Percentiles rank a stretch among this genome's conserved stretches.
These are phyloP conservation scores for Fusarium sp. DNA, from an alignment of 2,329 filamentous ascomycete genomes.

Conservation along the genomic window DNA sequence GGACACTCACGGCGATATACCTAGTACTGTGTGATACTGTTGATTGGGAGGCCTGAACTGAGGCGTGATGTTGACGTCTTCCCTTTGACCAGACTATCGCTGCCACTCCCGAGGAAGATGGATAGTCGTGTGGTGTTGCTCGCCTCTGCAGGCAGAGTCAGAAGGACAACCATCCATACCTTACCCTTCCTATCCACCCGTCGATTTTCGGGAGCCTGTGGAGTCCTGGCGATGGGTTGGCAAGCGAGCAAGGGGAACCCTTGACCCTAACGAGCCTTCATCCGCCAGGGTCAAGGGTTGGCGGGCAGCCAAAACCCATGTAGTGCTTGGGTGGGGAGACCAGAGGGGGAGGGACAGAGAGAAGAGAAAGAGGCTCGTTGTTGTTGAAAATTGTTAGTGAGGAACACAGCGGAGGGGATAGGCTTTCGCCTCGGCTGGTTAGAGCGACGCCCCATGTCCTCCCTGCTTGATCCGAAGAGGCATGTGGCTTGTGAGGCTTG, in stretches of 20 bases:
- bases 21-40: constrained; percentile 3
- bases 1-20: neutral
- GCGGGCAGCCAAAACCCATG: constrained; percentile 28
- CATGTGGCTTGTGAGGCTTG: constrained; percentile 38
- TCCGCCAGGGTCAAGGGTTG: constrained; percentile 33
- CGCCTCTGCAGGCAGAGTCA: constrained; percentile 33
- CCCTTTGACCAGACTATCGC: constrained; percentile 7
- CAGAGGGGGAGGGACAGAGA: constrained; percentile 16
- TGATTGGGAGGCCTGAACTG: constrained; percentile 20
- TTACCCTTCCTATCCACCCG: constrained; percentile 16
- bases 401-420: constrained; percentile 28
- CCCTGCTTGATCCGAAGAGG: constrained; percentile 19
- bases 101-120: constrained; percentile 21
- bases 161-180: constrained; percentile 36
- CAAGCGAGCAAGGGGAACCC: constrained; percentile 33
- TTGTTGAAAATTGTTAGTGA: constrained; percentile 45
- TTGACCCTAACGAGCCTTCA: constrained; percentile 33
- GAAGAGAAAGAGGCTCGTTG: constrained; percentile 25
- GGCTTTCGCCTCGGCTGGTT: constrained; percentile 25
- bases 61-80: constrained; percentile 20
- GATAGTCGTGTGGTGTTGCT: constrained; percentile 22
- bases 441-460: constrained; percentile 29
- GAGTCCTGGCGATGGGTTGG: constrained; percentile 32
- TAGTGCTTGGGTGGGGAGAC: constrained; percentile 18
- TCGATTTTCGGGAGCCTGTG: constrained; percentile 41